phyloP scores from a whole-genome alignment of 1,284 basidiomycete species.

The Cryptococcus amylolentus region DNA sequence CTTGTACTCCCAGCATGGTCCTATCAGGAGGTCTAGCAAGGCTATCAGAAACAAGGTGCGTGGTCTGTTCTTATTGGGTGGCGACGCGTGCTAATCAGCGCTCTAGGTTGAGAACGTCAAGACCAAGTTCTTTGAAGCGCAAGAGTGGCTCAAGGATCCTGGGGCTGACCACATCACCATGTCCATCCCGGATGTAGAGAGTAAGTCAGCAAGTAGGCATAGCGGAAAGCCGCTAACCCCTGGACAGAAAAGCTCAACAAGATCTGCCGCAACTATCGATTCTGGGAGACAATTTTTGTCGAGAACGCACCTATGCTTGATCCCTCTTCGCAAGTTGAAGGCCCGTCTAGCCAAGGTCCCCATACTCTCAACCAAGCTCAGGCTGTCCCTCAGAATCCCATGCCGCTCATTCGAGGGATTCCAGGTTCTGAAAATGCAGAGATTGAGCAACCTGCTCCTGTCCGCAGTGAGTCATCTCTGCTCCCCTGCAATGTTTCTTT shows the following conservation, averaged over 20 bases:
- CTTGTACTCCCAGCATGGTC: conserved; percentile 1
- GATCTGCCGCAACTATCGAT: conserved; percentile 3
- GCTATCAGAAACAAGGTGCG: conserved; percentile 2
- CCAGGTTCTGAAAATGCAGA: not conserved
- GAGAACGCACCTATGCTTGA: not conserved
- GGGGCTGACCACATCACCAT: not conserved
- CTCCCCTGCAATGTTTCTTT: not conserved
- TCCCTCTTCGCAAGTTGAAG: not conserved
- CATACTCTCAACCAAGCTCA: not conserved
- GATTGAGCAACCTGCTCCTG: not conserved
- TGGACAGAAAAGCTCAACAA: conserved; percentile 1
- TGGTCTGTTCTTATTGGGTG: not conserved
- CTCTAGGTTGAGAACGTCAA: conserved; percentile 2
- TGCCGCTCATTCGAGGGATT: not conserved
- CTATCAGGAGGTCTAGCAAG: conserved; percentile 1
- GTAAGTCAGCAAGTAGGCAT: not conserved
- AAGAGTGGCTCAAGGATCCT: conserved; percentile 3
- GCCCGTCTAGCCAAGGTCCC: not conserved
- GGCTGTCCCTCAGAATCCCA: not conserved
- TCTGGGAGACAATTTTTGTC: conserved; percentile 4
- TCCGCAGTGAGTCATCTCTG: not conserved
- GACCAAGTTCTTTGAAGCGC: conserved; percentile 2
- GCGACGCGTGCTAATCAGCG: not conserved
- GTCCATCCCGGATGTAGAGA: conserved; percentile 1
- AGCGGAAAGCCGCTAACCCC: not conserved